Evolutionary conservation across 139 green algal species (phyloP).

Genomic region (Chlamydomonas asymmetrica): DNA sequence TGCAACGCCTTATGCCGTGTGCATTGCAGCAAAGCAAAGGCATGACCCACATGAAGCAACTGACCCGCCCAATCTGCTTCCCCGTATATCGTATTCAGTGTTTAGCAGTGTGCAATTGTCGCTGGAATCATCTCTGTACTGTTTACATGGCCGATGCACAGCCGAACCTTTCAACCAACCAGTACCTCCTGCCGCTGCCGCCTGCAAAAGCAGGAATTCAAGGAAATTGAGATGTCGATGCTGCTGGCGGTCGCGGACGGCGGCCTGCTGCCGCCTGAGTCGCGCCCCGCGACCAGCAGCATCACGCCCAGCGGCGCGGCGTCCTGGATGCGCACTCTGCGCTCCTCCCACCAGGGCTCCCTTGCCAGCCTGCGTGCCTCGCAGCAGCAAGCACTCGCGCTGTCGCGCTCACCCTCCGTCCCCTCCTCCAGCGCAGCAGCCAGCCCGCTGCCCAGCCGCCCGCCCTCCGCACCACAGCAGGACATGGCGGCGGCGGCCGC

Average conservation of each 20-base stretch:
- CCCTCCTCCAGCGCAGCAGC: neutral
- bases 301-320: slow-evolving; percentile 23
- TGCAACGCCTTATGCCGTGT: no score
- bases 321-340: slow-evolving; percentile 37
- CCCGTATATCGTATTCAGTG: no score
- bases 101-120: no score
- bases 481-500: slow-evolving; percentile 9
- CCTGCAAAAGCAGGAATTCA: slow-evolving; percentile 44
- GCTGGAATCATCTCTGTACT: no score
- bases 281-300: slow-evolving; percentile 2
- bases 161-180: no score
- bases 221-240: slow-evolving; percentile 43
- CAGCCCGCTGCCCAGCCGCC: neutral
- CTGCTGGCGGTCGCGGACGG: slow-evolving; percentile 29
- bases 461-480: neutral
- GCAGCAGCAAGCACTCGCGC: neutral
- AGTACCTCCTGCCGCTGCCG: no score
- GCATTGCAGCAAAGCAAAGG: no score
- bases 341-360: slow-evolving; percentile 30
- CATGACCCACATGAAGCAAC: no score
- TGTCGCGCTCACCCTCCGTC: neutral
- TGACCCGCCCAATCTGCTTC: no score
- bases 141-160: no score
- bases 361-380: slow-evolving; percentile 29
- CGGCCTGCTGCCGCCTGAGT: slow-evolving; percentile 18